Conservation (phyloP, 208 protist species). For the Acanthamoeba rhysodes region DNA sequence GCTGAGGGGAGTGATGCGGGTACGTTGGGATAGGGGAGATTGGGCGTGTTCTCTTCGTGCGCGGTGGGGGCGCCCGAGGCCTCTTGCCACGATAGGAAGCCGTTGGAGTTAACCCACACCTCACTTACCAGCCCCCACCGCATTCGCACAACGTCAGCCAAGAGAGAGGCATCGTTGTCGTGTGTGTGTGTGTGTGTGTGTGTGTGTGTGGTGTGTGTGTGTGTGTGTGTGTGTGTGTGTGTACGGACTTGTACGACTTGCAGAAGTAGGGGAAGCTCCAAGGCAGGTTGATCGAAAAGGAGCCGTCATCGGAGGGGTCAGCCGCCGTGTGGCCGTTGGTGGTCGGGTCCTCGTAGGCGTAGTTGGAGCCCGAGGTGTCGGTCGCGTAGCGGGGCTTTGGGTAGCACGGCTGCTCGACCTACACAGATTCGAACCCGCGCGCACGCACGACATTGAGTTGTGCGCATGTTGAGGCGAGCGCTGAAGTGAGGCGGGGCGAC, state of each 20-base stretch:
- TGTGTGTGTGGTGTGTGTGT: too few relatives aligned
- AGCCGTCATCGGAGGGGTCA: background rate
- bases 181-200: background rate
- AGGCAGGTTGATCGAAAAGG: background rate
- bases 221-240: too few relatives aligned
- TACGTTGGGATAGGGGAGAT: background rate
- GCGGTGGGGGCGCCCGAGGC: background rate
- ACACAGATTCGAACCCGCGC: too few relatives aligned
- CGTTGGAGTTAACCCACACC: background rate
- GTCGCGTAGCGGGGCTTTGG: background rate
- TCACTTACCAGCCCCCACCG: too few relatives aligned
- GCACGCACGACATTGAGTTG: too few relatives aligned
- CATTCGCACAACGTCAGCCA: too few relatives aligned
- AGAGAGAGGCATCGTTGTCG: too few relatives aligned
- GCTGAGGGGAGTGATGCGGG: too few relatives aligned
- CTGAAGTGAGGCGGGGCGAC: too few relatives aligned
- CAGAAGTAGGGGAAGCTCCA: background rate
- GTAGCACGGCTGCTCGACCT: background rate
- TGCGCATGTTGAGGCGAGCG: too few relatives aligned
- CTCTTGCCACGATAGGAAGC: background rate
- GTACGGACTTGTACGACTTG: background rate
- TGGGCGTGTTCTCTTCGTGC: background rate
- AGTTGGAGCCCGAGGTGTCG: background rate
- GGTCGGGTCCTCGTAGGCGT: background rate
- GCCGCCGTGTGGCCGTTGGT: background rate